Evolutionary conservation across 768 basidiomycete genomes (phyloP).

Genomic region (Exsudoporus frostii): DNA sequence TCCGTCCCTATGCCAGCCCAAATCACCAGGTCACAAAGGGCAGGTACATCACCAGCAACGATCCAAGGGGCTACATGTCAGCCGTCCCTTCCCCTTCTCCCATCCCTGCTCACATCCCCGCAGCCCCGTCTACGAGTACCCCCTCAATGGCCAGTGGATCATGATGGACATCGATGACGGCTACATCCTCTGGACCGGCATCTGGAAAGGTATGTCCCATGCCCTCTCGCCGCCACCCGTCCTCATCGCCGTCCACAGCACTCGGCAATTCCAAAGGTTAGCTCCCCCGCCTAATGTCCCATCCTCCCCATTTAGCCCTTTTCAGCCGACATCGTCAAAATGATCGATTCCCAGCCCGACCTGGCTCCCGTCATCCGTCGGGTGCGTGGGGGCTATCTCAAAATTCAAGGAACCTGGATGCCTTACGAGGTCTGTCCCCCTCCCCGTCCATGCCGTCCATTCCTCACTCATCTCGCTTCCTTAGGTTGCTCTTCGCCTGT

Average conservation of each 20-base stretch:
- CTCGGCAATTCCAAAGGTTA: slow-evolving; percentile 87
- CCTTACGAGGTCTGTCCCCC: slow-evolving; percentile 68
- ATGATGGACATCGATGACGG: slow-evolving; percentile 97
- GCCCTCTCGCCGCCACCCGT: background rate
- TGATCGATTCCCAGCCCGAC: slow-evolving; percentile 90
- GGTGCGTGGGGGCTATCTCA: slow-evolving; percentile 84
- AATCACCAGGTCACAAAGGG: slow-evolving; percentile 82
- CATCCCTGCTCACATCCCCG: slow-evolving; percentile 1
- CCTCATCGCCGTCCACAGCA: slow-evolving; percentile 41
- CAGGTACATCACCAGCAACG: slow-evolving; percentile 87
- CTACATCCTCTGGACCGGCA: slow-evolving; percentile 89
- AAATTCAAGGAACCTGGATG: slow-evolving; percentile 95
- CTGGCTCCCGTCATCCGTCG: slow-evolving; percentile 77
- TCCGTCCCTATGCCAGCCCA: slow-evolving; percentile 69
- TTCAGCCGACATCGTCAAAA: slow-evolving; percentile 86
- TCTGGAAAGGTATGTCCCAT: slow-evolving; percentile 76
- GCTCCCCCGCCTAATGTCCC: slow-evolving; percentile 13
- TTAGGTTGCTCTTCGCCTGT: slow-evolving; percentile 75
- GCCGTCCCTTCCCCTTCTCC: slow-evolving; percentile 22
- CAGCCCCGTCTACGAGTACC: slow-evolving; percentile 86
- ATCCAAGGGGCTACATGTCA: slow-evolving; percentile 85
- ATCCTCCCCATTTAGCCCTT: slow-evolving; percentile 17
- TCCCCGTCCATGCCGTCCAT: slow-evolving; percentile 11
- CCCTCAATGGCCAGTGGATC: slow-evolving; percentile 86
- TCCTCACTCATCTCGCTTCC: slow-evolving; percentile 22